Percentiles rank a stretch among this genome's conserved stretches.
Conservation (phyloP, 805 yeast genomes). For the Lipomyces sp. region DNA sequence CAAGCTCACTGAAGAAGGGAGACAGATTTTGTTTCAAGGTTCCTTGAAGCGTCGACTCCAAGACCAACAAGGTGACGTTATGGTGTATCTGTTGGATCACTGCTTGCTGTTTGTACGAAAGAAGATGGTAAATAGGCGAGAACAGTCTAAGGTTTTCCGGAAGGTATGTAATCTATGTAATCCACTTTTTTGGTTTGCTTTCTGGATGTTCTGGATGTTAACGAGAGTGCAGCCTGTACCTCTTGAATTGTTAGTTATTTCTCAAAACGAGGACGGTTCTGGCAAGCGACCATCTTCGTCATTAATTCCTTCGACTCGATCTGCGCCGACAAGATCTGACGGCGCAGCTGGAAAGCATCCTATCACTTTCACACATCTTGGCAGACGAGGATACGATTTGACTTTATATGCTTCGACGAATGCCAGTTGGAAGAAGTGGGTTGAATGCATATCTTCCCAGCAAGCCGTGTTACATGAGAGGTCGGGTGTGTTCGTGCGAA, state of each 20-base stretch:
- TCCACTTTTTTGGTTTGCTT: not conserved
- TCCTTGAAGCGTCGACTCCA: slow-evolving; percentile 70
- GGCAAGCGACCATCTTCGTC: slow-evolving; percentile 36
- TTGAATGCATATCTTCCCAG: slow-evolving; percentile 76
- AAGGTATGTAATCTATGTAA: no score
- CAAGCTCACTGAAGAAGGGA: slow-evolving; percentile 74
- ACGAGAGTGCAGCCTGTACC: slow-evolving; percentile 40
- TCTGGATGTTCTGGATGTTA: no score
- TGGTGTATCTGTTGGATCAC: slow-evolving; percentile 83
- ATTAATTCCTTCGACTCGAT: slow-evolving; percentile 29
- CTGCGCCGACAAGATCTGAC: slow-evolving; percentile 31
- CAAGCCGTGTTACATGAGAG: slow-evolving; percentile 67
- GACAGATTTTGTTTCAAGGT: slow-evolving; percentile 77
- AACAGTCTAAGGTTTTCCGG: slow-evolving; percentile 85
- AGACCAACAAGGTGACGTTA: slow-evolving; percentile 65
- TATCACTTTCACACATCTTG: slow-evolving; percentile 49
- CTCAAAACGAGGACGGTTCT: slow-evolving; percentile 74
- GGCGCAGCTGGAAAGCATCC: slow-evolving; percentile 38
- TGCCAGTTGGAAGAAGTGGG: slow-evolving; percentile 69
- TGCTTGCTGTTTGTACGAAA: slow-evolving; percentile 79
- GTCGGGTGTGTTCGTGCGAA: slow-evolving; percentile 75
- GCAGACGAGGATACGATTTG: slow-evolving; percentile 47
- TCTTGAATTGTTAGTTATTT: slow-evolving; percentile 37
- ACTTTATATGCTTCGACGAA: slow-evolving; percentile 43
- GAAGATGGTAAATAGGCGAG: slow-evolving; percentile 83